These are phyloP conservation scores for Iberis pinnata DNA, from an alignment of 345 rosid genomes.

Conservation along the genomic window DNA sequence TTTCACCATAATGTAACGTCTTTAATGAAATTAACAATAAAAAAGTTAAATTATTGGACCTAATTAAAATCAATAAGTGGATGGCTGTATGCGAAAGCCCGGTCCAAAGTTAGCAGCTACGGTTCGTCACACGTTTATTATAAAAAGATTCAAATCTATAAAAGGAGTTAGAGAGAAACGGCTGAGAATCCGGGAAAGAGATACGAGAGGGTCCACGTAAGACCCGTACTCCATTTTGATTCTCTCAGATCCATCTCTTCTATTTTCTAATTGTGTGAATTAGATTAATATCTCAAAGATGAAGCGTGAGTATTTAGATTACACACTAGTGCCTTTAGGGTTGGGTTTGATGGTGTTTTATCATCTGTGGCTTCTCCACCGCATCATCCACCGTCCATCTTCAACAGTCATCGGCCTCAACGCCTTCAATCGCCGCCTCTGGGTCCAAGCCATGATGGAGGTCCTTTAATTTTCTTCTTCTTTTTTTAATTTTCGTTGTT, in stretches of 20 bases:
- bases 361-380: constrained; percentile 68
- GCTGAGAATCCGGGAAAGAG: constrained; percentile 15
- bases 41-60: too few species aligned
- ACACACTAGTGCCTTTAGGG: constrained; percentile 55
- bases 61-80: too few species aligned
- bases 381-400: constrained; percentile 51
- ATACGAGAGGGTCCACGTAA: constrained; percentile 27
- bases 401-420: constrained; percentile 69
- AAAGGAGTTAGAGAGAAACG: constrained; percentile 17
- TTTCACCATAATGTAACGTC: too few species aligned
- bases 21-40: too few species aligned
- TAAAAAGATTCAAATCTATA: constrained; percentile 25
- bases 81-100: too few species aligned
- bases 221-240: constrained; percentile 32
- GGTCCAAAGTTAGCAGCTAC: too few species aligned
- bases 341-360: constrained; percentile 43
- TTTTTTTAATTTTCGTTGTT: neutral
- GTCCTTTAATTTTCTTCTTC: constrained; percentile 18
- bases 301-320: constrained; percentile 53
- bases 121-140: too few species aligned
- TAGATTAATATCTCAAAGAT: constrained; percentile 23
- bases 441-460: constrained; percentile 97
- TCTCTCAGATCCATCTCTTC: constrained; percentile 20
- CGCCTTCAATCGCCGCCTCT: constrained; percentile 71
- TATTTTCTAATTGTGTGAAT: neutral